Percentiles rank a stretch among this genome's conserved stretches.
Evolutionary conservation across 371 early-diverging fungal genomes (phyloP).

Genomic region (Mortierella sp.): DNA sequence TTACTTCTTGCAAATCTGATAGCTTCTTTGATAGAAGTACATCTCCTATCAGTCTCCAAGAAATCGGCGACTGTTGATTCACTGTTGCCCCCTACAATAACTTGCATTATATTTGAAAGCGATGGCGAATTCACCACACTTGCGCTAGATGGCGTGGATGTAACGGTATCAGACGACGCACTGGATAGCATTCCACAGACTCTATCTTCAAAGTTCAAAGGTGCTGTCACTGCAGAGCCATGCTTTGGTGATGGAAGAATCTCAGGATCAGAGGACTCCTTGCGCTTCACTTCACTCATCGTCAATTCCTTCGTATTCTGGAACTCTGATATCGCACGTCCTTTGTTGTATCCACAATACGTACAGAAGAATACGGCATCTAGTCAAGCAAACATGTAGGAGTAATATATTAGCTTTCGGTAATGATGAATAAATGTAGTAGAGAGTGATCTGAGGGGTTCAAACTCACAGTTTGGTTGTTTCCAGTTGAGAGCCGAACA

Average conservation of each 20-base stretch:
- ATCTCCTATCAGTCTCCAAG: constrained; percentile 50
- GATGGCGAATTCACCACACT: constrained; percentile 17
- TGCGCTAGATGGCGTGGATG: constrained; percentile 14
- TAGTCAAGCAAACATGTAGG: constrained; percentile 24
- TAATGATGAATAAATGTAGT: not conserved
- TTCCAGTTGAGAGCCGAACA: constrained; percentile 97
- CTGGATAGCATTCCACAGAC: constrained; percentile 10
- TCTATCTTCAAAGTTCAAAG: constrained; percentile 3
- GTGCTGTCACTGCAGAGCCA: constrained; percentile 12
- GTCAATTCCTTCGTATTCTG: not conserved
- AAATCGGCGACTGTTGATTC: not conserved
- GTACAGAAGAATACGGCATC: constrained; percentile 91
- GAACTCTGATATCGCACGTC: not conserved
- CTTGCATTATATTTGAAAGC: not conserved
- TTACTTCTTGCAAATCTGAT: constrained; percentile 80
- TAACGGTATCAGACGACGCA: constrained; percentile 32
- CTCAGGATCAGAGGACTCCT: constrained; percentile 34
- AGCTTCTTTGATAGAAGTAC: constrained; percentile 79
- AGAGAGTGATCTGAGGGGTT: not conserved
- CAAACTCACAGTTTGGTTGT: constrained; percentile 91
- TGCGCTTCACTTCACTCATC: constrained; percentile 25
- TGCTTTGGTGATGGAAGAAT: constrained; percentile 51
- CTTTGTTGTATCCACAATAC: constrained; percentile 77
- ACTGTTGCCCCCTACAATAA: not conserved
- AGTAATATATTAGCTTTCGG: not conserved